phyloP scores from a whole-genome alignment of 2,329 filamentous ascomycete species.

The Aspergillaceae sp. region DNA sequence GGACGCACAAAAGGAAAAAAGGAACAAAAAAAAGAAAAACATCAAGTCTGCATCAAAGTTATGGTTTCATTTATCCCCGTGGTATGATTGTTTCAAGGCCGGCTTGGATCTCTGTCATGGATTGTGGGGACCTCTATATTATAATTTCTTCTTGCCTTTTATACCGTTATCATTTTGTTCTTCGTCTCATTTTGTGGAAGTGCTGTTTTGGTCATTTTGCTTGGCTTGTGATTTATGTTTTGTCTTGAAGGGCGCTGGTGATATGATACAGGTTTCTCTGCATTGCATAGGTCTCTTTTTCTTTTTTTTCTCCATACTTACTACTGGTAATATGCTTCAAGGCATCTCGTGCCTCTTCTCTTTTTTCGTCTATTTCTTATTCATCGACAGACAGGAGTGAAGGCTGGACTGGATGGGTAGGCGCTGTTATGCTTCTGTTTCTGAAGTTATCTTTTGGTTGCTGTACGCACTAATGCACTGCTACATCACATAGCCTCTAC shows the following conservation, averaged over 20 bases:
- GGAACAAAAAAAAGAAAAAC: too few relatives aligned
- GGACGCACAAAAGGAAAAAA: not conserved
- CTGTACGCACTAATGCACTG: not conserved
- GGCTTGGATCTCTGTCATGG: not conserved
- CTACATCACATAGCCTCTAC: not conserved
- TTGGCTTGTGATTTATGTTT: conserved; percentile 11
- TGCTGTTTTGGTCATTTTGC: not conserved
- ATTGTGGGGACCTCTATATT: not conserved
- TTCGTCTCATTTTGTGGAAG: conserved; percentile 11
- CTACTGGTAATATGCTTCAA: conserved; percentile 12
- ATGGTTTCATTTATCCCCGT: conserved; percentile 1
- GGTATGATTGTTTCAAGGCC: not conserved
- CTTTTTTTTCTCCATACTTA: not conserved
- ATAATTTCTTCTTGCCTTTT: conserved; percentile 6
- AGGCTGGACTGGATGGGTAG: not conserved
- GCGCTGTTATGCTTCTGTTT: not conserved
- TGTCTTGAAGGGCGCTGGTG: conserved; percentile 17
- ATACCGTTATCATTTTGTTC: conserved; percentile 5
- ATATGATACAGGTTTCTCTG: conserved; percentile 17
- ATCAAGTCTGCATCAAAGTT: not conserved
- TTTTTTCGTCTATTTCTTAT: too few relatives aligned
- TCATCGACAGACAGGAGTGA: too few relatives aligned
- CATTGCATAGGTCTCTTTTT: conserved; percentile 12
- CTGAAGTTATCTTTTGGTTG: not conserved
- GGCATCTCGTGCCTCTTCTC: conserved; percentile 35